Percentiles rank a stretch among this genome's conserved stretches.
phyloP scores from a whole-genome alignment of 2,329 filamentous ascomycete species.

The Capronia americana region DNA sequence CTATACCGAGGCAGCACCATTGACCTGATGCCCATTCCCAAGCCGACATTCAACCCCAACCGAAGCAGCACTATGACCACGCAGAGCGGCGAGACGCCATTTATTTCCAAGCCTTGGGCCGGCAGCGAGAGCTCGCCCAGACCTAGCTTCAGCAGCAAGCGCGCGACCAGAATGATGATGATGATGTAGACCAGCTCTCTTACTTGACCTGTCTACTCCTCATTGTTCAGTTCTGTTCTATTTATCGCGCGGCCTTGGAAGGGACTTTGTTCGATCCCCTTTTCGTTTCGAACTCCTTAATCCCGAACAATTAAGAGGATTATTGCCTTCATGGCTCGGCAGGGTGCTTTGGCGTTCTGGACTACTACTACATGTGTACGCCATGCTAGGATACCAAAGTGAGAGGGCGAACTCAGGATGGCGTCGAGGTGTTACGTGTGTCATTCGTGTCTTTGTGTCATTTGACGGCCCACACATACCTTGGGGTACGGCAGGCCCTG shows the following conservation, averaged over 20 bases:
- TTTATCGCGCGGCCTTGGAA: background rate
- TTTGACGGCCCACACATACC: background rate
- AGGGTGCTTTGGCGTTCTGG: constrained; percentile 12
- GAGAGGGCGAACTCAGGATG: background rate
- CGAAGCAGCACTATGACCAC: constrained; percentile 35
- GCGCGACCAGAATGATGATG: constrained; percentile 42
- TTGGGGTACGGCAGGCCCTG: background rate
- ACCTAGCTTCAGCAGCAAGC: constrained; percentile 40
- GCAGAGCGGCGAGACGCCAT: constrained; percentile 28
- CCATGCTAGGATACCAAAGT: background rate
- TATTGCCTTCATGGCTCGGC: constrained; percentile 5
- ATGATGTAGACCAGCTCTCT: constrained; percentile 37
- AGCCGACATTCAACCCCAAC: constrained; percentile 28
- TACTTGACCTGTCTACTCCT: background rate
- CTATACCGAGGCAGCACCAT: constrained; percentile 40
- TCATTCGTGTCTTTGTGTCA: background rate
- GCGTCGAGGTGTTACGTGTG: background rate
- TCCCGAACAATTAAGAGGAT: background rate
- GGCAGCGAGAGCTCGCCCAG: constrained; percentile 35
- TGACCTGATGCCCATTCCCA: constrained; percentile 37
- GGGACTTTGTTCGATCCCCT: constrained; percentile 1
- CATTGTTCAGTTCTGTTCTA: background rate
- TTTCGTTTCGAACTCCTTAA: background rate
- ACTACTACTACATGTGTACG: background rate
- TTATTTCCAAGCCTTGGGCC: constrained; percentile 38